These are phyloP conservation scores for Dinochytrium kinnereticum DNA, from an alignment of 371 early-diverging fungal species.

Conservation along the genomic window DNA sequence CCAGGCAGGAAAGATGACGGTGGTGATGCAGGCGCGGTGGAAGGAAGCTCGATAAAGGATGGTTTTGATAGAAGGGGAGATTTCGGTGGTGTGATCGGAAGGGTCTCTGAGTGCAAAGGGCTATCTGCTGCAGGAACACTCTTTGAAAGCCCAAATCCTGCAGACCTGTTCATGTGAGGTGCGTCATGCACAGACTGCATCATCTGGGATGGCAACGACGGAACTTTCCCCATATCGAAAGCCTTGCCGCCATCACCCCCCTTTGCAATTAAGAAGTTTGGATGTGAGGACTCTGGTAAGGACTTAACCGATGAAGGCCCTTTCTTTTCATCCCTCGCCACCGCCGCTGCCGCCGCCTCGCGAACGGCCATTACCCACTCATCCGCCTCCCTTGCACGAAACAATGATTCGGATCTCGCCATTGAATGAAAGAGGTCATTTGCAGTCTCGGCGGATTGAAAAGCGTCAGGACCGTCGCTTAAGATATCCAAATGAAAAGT, in stretches of 20 bases:
- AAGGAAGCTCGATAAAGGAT: not conserved
- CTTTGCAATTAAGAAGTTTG: too few species aligned
- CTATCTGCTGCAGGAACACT: not conserved
- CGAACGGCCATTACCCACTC: not conserved
- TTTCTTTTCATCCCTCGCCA: not conserved
- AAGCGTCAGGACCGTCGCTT: not conserved
- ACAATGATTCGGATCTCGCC: not conserved
- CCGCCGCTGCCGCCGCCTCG: not conserved
- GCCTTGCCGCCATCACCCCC: not conserved
- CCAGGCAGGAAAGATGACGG: too few species aligned
- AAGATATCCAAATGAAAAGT: not conserved
- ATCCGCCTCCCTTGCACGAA: not conserved
- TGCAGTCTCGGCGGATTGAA: not conserved
- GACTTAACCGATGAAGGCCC: not conserved
- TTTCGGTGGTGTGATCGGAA: constrained; percentile 1
- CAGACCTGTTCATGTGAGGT: too few species aligned
- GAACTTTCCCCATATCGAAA: not conserved
- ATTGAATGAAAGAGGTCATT: not conserved
- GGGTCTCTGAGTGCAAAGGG: not conserved
- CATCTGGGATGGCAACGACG: not conserved
- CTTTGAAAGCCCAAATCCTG: not conserved
- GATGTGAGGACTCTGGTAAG: not conserved
- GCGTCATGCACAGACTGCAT: too few species aligned
- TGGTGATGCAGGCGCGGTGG: too few species aligned
- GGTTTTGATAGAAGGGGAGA: not conserved